Base-by-base conservation (phyloP, 345 rosid species). In the Eucalyptus virginea region DNA sequence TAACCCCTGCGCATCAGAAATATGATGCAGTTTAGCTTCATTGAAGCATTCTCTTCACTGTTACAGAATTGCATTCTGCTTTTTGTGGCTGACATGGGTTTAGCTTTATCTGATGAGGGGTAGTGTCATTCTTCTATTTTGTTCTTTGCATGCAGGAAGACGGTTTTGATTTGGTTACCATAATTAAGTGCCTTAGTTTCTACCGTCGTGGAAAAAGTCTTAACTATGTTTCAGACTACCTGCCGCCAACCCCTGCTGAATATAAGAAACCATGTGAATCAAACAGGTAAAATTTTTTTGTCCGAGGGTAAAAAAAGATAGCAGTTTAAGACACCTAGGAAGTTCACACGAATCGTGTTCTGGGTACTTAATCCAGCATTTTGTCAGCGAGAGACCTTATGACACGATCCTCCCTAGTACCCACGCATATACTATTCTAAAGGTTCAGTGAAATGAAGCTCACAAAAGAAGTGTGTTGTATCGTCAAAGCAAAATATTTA, bases 171-270 rank as follows among this genome's bases (percentile, higher is more conserved):
- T 88, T 95, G 86, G 91, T 88, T 28, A 92, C 90, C 17, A 88
- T 89, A 77, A 87, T 95, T 89, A 94, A 93, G 93, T 90, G 92
- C 58, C 86, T 90, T 86, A 86, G 90, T 88, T 94, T 92, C 89
- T 96, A 94, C 89, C 97, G 97, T 85, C 94, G 92, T 87, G 95
- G 95, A 88, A 92, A 90, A 88, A 60, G 21, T 91, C 89, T 86
- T 15, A 91, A 94, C 90, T 85, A 90, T 69, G 89, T 93, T 69
- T 88, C 91, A 16, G 96, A 96, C 94, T 96, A 91, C 91, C 86
- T 94, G 87, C 93, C 88, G 77, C 95, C 95, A 86, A 94, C 95
- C 45, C 89, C 90, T 86, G 90, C 90, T 65, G 96, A 95, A 90
- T 92, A 92, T 54, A 92, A 88, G 88, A 91, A 90, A 77, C 80